Conservation (phyloP, 2,329 filamentous ascomycete species). For the Pseudogymnoascus sp. region DNA sequence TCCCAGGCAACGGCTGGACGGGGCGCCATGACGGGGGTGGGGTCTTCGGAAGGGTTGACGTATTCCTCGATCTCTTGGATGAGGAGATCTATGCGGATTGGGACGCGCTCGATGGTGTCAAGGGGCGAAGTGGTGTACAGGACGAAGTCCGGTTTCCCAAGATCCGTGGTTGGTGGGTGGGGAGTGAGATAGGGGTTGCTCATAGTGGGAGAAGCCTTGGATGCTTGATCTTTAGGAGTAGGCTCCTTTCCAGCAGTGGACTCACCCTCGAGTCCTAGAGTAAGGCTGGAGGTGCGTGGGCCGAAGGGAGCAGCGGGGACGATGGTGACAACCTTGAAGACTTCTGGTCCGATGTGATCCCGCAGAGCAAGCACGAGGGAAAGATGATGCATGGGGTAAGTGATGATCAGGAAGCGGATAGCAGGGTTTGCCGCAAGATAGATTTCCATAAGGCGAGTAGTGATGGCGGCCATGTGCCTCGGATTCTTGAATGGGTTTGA, state of each 20-base stretch:
- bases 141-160: background rate
- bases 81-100: background rate
- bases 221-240: constrained; percentile 22
- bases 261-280: background rate
- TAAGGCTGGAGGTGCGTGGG: background rate
- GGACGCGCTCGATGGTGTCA: background rate
- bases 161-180: background rate
- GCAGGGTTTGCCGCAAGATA: constrained; percentile 47
- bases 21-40: background rate
- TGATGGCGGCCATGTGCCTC: constrained; percentile 47
- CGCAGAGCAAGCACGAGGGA: constrained; percentile 50
- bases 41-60: background rate
- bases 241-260: constrained; percentile 27
- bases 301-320: constrained; percentile 25
- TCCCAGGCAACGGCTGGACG: background rate
- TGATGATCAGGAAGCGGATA: constrained; percentile 50
- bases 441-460: constrained; percentile 53
- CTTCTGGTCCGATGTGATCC: constrained; percentile 46
- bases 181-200: background rate
- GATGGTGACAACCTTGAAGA: constrained; percentile 53
- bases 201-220: background rate
- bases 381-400: constrained; percentile 51
- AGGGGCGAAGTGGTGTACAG: background rate
- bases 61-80: background rate
- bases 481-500: constrained; percentile 49